phyloP scores from a whole-genome alignment of 345 rosid species.

The Pistacia atlantica region DNA sequence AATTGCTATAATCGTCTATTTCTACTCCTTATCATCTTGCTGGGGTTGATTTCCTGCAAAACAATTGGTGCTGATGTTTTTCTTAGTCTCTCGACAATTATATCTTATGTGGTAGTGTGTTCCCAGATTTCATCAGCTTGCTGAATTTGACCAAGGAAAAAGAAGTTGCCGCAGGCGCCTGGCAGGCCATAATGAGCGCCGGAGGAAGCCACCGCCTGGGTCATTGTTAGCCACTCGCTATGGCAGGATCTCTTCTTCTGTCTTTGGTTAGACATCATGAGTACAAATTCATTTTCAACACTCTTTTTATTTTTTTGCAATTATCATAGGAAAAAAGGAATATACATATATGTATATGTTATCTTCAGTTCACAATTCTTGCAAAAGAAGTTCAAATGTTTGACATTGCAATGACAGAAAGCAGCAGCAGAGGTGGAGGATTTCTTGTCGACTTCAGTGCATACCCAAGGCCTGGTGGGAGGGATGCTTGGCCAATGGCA shows the following conservation, averaged over 20 bases:
- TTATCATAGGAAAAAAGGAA: not conserved
- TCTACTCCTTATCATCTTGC: not conserved
- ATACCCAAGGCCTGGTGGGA: slow-evolving; percentile 39
- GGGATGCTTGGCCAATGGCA: slow-evolving; percentile 43
- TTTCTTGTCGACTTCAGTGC: slow-evolving; percentile 58
- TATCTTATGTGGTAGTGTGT: slow-evolving; percentile 4
- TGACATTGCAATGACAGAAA: slow-evolving; percentile 39
- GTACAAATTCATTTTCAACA: not conserved
- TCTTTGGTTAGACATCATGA: slow-evolving; percentile 49
- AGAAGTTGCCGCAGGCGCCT: slow-evolving; percentile 95
- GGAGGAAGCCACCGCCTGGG: slow-evolving; percentile 88
- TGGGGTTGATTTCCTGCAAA: slow-evolving; percentile 29
- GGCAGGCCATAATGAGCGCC: slow-evolving; percentile 93
- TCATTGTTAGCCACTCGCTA: slow-evolving; percentile 60
- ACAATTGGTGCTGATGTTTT: slow-evolving; percentile 9
- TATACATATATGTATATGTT: not conserved
- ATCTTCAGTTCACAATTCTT: not conserved
- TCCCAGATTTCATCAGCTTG: slow-evolving; percentile 85
- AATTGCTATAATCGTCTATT: not conserved
- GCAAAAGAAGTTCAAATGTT: not conserved
- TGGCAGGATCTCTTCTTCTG: slow-evolving; percentile 51
- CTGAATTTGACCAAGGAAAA: slow-evolving; percentile 94
- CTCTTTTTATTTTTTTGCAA: not conserved
- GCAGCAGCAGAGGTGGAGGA: slow-evolving; percentile 50
- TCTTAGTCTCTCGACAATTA: slow-evolving; percentile 1